Percentiles rank a stretch among this genome's conserved stretches.
Evolutionary conservation across 2,329 filamentous ascomycete species (phyloP).

Genomic region (Sporothrix globosa): DNA sequence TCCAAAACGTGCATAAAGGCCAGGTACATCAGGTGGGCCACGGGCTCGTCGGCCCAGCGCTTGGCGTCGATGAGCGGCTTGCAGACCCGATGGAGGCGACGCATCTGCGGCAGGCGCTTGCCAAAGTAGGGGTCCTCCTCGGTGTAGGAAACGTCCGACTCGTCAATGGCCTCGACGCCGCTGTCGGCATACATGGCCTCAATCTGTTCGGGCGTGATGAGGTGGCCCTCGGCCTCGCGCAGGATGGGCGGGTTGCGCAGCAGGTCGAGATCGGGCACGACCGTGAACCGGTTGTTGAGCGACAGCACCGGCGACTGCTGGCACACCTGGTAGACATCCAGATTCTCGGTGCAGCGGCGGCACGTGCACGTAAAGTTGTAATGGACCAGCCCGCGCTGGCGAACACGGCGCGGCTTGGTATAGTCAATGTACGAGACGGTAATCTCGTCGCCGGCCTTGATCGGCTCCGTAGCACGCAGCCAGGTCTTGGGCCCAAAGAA

Average conservation of each 20-base stretch:
- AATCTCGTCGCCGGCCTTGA: conserved; percentile 59
- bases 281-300: conserved; percentile 50
- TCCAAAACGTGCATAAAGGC: conserved; percentile 52
- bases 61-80: conserved; percentile 44
- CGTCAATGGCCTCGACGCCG: conserved; percentile 33
- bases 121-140: background rate
- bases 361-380: conserved; percentile 61
- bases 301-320: conserved; percentile 47
- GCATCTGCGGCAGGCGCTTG: conserved; percentile 40
- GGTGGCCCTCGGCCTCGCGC: conserved; percentile 39
- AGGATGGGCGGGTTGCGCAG: conserved; percentile 43
- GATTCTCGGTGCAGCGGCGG: conserved; percentile 53
- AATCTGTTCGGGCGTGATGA: conserved; percentile 36
- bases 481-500: conserved; percentile 57
- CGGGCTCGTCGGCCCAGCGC: conserved; percentile 56
- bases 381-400: conserved; percentile 49
- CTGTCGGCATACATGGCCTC: conserved; percentile 44
- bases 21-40: conserved; percentile 52
- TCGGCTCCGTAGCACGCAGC: conserved; percentile 54
- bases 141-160: conserved; percentile 33
- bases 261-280: conserved; percentile 48
- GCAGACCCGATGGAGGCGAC: conserved; percentile 46
- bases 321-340: conserved; percentile 59
- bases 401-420: conserved; percentile 49
- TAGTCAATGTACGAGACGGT: conserved; percentile 64